Evolutionary conservation across 371 early-diverging fungal genomes (phyloP), one percentile per base, ranked within the genome.

Genomic region (Cladochytrium tenue): DNA sequence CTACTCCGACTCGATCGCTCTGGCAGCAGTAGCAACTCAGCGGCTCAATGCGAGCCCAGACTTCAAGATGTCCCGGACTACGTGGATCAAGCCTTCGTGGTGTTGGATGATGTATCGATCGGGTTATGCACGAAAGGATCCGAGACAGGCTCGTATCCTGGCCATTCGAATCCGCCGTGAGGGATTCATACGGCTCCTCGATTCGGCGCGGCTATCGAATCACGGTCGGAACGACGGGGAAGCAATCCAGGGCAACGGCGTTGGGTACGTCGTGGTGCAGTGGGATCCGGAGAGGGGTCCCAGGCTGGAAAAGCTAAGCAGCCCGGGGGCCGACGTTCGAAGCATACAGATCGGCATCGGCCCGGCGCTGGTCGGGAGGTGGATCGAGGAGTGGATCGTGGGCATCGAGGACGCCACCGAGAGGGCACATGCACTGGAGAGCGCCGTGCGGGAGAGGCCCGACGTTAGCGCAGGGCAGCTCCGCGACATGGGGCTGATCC

Each of bases 71-170:
- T 55, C 7, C 26, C 70, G 82, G 0, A 80, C 76, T 78, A 73
- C 82, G 0, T 81, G 82, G 80, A 76, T 81, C 64, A 81, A 80
- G 62, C 66, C 82, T 0, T 78, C 68, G 36, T 81, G 78, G 65
- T 63, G 63, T 32, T 81, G 82, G 82, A 81, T 81, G 82, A 68
- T 72, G 53, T 80, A 81, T 58, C 69, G 82, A 25, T 68, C 66
- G 32, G 78, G 77, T 4, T 78, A 74, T 76, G 66, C 67, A 33
- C 7, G 20, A 0, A 81, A 78, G 58, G 58, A 61, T 5, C 28
- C 3, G 20, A 58, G 70, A 28, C 82, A 81, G 63, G 73, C 68
- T 27, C 58, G 75, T 2, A 73, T 76, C 17, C 63, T 81, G 56
- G 82, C 78, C 0, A 71, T 81, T 17, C 67, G 25, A 52, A 33